Base-by-base conservation (phyloP, 208 protist species). In the Acanthamoeba lenticulata region DNA sequence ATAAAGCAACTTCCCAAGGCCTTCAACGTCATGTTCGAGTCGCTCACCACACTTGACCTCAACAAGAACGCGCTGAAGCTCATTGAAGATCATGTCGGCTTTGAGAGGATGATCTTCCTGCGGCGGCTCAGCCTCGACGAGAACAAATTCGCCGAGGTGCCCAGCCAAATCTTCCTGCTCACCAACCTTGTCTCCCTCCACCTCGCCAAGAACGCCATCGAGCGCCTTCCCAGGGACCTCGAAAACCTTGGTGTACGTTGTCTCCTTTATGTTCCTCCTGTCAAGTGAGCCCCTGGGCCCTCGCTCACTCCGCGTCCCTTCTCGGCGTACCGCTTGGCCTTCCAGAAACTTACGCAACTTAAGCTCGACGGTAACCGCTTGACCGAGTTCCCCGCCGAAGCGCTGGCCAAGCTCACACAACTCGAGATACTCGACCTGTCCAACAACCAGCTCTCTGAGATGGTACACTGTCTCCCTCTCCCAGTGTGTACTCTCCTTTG, bases 1-100 rank as follows among this genome's bases (percentile, higher is more conserved):
- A 93, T 93, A 17, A 93, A 74, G 38, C 42, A 49, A 62, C 89
- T 93, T 15, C 89, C 89, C 60, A 93, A 93, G 89, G 85, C 24
- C 24, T 24, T 91, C 55, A 72, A 91, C 60, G 7, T 34, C 49
- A 91, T 91, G 85, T 91, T 91, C 60, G 85, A 72, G 60, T 72
- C 52, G 2, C 85, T 91, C n/a, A 69, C 19, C 60, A 69, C 55
- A 2, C 40, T 91, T 2, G 85, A 91, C 36, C 85, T 91, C 36
- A 72, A 65, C 85, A 91, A 91, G 60, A 91, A 91, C 42, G 85
- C 52, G 2, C 85, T 91, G 32, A 91, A 91, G 40, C 7, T 24
- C 21, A 44, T 91, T 1, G 85, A 91, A 34, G 85, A 91, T 4
- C 34, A 91, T 7, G 40, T 65, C 19, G 60, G 85, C 17, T 36